Conservation (phyloP, 139 green algal species). For the Coelastrella sp. region DNA sequence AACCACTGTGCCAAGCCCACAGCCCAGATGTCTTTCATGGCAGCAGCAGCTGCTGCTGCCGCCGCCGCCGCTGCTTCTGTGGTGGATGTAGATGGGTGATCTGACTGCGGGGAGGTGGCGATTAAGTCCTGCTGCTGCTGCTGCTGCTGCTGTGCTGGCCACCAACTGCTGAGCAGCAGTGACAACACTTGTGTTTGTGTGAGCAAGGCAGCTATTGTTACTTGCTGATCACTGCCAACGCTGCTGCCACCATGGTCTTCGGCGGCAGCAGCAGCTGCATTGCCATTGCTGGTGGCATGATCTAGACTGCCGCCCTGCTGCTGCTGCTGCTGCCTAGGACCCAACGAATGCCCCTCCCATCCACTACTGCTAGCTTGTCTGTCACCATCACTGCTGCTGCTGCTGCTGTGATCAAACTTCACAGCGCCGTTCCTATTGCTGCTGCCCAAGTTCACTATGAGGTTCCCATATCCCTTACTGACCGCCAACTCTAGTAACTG, state of each 20-base stretch:
- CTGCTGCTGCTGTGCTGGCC: conserved; percentile 37
- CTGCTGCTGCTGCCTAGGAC: neutral
- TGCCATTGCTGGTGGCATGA: conserved; percentile 1
- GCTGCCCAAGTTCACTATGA: neutral
- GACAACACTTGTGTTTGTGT: neutral
- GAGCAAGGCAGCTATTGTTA: neutral
- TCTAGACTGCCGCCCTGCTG: neutral
- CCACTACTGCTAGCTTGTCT: too few relatives aligned
- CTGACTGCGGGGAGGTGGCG: neutral
- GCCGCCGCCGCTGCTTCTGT: neutral
- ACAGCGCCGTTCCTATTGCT: neutral
- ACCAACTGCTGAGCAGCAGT: conserved; percentile 24
- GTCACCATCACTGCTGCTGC: neutral
- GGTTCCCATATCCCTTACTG: neutral
- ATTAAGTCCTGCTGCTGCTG: conserved; percentile 23
- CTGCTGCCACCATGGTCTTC: neutral
- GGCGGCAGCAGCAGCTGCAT: neutral
- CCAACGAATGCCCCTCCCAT: too few relatives aligned
- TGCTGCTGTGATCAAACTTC: conserved; percentile 7
- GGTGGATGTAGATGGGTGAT: neutral
- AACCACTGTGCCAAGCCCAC: conserved; percentile 7
- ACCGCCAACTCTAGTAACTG: conserved; percentile 45
- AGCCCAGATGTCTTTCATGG: neutral
- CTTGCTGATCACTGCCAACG: neutral
- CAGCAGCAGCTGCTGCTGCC: conserved; percentile 17